Conservation (phyloP, 202 grass and related monocot genomes). For the Panicum virgatum region DNA sequence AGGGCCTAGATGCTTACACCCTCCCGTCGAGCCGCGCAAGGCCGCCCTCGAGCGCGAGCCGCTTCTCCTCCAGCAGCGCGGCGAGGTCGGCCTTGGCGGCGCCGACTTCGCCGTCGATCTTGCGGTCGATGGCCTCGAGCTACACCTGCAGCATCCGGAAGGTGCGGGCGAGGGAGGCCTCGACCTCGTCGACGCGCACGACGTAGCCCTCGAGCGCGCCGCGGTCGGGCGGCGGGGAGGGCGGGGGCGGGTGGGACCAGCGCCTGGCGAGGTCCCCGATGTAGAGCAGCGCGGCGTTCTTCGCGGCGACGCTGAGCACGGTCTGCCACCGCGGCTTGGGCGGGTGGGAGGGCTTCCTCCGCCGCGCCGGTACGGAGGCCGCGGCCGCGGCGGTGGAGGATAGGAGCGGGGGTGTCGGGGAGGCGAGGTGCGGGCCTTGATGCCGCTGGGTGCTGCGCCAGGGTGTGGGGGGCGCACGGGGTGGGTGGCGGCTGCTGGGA, state of each 20-base stretch:
- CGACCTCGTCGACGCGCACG: conserved; percentile 55
- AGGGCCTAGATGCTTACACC: no score
- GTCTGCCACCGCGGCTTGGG: conserved; percentile 59
- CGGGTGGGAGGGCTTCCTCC: conserved; percentile 35
- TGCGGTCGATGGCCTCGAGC: conserved; percentile 65
- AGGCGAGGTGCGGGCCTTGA: conserved; percentile 43
- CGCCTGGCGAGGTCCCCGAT: conserved; percentile 61
- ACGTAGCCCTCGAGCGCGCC: no score
- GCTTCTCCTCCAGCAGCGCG: conserved; percentile 58
- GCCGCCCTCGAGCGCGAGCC: conserved; percentile 35
- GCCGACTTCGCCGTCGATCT: conserved; percentile 54
- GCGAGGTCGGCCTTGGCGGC: conserved; percentile 34
- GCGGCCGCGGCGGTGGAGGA: conserved; percentile 4
- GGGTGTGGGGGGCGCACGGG: no score
- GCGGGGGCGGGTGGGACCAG: conserved; percentile 29
- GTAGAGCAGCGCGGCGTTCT: conserved; percentile 68
- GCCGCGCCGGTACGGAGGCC: no score
- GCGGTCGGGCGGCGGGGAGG: neutral
- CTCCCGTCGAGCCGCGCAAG: conserved; percentile 36
- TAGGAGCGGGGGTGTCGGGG: neutral
- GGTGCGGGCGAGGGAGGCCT: conserved; percentile 50
- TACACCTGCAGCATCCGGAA: conserved; percentile 59
- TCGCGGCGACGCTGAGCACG: conserved; percentile 55
- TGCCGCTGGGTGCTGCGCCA: no score
- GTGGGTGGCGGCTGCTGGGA: no score